Base-by-base conservation (phyloP, 176 grass and related monocot species). In the Carex cristatella region DNA sequence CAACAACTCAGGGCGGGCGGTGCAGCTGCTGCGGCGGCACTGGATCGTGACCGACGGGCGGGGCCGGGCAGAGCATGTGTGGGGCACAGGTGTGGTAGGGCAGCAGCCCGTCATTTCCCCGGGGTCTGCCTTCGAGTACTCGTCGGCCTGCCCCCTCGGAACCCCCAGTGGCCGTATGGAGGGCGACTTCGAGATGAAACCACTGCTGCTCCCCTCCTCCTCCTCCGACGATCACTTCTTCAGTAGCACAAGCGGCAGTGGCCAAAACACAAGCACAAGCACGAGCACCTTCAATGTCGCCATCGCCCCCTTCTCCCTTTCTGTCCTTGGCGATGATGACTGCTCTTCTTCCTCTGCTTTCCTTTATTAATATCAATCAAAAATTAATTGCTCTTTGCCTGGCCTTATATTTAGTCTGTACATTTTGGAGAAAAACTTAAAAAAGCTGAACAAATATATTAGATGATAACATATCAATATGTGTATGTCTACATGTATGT, bases 11-110 rank as follows among this genome's bases (percentile, higher is more conserved):
- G 12, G 15, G 12, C 40, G 19, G 23, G 4, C 44, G 0, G 81
- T 83, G 61, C 81, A 83, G 81, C 64, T 83, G n/a, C 81, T 83
- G 81, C 61, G 81, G 9, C 61, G 62, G 23, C 81, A 83, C n/a
- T 83, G 62, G 81, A 83, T 83, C 0, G 62, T 83, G n/a, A 83
- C 61, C 3, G 62, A 83, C 7, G 62, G 62, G 27, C 4, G 44
- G 61, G 81, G 81, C 0, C 58, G 62, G 13, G 38, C 49, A 31
- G 81, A 83, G 81, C 61, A 83, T 35, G 64, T 83, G 11, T 83
- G 62, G 81, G 81, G 81, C 42, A 69, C 64, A 2, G 62, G 81
- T 0, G 81, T 83, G 13, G 48, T 83, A 2, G 81, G 81, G 16
- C 81, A 83, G 61, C 81, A 83, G 61, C 81, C 81, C 42, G 23